These are phyloP conservation scores for Leccinum variicolor DNA, from an alignment of 768 basidiomycete species.

Conservation along the genomic window DNA sequence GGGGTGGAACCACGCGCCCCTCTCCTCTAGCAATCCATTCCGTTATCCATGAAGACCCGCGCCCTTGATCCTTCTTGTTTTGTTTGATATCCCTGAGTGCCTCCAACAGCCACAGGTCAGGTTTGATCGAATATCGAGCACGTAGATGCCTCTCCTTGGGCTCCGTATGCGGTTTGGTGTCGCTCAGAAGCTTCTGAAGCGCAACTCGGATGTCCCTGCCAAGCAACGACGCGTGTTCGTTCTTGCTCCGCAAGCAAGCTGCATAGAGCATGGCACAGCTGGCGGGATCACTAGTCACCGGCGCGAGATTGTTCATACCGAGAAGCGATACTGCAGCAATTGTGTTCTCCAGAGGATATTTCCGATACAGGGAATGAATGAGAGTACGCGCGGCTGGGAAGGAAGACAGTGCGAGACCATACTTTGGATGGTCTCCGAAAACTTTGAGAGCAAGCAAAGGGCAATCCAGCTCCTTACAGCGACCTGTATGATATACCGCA, in stretches of 20 bases:
- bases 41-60: conserved; percentile 26
- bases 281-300: conserved; percentile 52
- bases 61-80: conserved; percentile 28
- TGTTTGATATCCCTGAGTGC: conserved; percentile 36
- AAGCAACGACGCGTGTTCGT: conserved; percentile 37
- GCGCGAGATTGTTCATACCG: conserved; percentile 50
- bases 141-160: conserved; percentile 19
- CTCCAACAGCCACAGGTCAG: conserved; percentile 37
- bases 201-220: conserved; percentile 42
- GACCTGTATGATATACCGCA: conserved; percentile 38
- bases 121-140: conserved; percentile 29
- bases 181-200: conserved; percentile 33
- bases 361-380: conserved; percentile 50
- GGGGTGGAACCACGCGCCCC: conserved; percentile 16
- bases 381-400: conserved; percentile 52
- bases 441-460: conserved; percentile 56
- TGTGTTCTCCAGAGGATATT: conserved; percentile 44
- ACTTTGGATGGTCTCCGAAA: conserved; percentile 60
- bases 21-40: conserved; percentile 25
- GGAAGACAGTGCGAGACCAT: conserved; percentile 48
- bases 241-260: conserved; percentile 49
- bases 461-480: conserved; percentile 56
- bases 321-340: conserved; percentile 54
- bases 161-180: conserved; percentile 14
- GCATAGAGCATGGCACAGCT: conserved; percentile 54